Conservation (phyloP, 192 early-diverging fungal genomes). For the Hyaloraphidium curvatum region DNA sequence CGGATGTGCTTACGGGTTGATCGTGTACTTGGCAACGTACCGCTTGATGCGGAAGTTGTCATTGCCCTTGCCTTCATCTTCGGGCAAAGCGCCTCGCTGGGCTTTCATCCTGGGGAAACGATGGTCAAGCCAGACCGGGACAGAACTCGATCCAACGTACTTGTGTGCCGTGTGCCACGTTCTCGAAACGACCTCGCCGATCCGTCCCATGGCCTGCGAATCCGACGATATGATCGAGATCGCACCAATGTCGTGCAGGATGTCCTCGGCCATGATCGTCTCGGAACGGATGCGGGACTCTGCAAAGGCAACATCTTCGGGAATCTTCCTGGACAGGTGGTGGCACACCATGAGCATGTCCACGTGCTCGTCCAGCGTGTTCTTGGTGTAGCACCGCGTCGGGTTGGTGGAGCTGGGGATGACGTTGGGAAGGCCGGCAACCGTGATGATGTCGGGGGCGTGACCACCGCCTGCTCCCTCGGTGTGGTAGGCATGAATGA, state of each 20-base stretch:
- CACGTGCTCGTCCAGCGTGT: constrained; percentile 94
- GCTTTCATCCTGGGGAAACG: constrained; percentile 6
- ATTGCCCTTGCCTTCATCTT: constrained; percentile 18
- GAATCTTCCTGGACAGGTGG: constrained; percentile 76
- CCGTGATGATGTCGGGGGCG: constrained; percentile 43
- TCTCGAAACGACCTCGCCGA: constrained; percentile 77
- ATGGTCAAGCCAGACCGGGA: constrained; percentile 3
- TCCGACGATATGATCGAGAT: constrained; percentile 89
- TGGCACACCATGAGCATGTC: constrained; percentile 99
- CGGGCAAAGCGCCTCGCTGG: neutral
- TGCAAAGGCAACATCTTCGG: constrained; percentile 94
- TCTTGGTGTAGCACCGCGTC: constrained; percentile 80
- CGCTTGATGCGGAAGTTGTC: constrained; percentile 81
- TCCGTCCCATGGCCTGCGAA: constrained; percentile 89
- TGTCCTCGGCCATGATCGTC: constrained; percentile 92
- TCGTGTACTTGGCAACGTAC: constrained; percentile 94
- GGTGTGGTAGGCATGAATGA: constrained; percentile 91
- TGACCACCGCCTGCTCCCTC: constrained; percentile 95
- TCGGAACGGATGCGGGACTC: constrained; percentile 89
- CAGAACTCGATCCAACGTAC: constrained; percentile 30
- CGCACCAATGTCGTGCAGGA: constrained; percentile 87
- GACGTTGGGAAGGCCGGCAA: constrained; percentile 46
- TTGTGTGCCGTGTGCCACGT: constrained; percentile 95
- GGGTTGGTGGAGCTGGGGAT: constrained; percentile 92
- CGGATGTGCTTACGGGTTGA: constrained; percentile 59